Percentiles rank a stretch among this genome's conserved stretches.
These are phyloP conservation scores for Gymnopilus junonius DNA, from an alignment of 768 basidiomycete species.

Conservation along the genomic window DNA sequence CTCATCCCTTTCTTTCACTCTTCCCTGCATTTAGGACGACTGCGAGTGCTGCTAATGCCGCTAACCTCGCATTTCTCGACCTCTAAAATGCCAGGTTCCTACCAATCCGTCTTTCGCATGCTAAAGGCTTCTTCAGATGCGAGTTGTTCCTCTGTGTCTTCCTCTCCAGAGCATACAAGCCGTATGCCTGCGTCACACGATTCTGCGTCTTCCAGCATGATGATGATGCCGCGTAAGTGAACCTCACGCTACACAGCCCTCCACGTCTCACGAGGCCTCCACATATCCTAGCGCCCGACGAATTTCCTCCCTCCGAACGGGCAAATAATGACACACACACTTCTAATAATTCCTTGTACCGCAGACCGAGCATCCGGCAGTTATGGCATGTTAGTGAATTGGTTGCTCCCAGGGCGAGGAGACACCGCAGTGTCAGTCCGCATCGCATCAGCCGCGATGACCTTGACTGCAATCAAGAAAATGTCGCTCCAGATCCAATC, in stretches of 20 bases:
- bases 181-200: neutral
- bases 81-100: neutral
- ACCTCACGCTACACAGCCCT: constrained; percentile 13
- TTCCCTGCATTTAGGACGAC: constrained; percentile 29
- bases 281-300: constrained; percentile 19
- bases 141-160: neutral
- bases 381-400: constrained; percentile 18
- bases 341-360: neutral
- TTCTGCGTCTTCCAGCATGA: constrained; percentile 5
- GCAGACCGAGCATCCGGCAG: neutral
- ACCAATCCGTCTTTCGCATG: neutral
- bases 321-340: neutral
- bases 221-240: constrained; percentile 21
- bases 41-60: constrained; percentile 38
- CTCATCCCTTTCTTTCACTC: neutral
- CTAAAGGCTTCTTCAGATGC: constrained; percentile 4
- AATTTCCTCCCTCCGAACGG: neutral
- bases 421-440: constrained; percentile 8
- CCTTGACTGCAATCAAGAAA: constrained; percentile 33
- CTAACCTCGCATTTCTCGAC: constrained; percentile 35
- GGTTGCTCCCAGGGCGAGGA: neutral
- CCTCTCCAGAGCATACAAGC: neutral
- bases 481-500: constrained; percentile 21
- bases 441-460: neutral
- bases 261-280: constrained; percentile 17